A percentile compares a stretch with the other conserved stretches of the same genome.
Conservation (phyloP, 331 rosid genomes). For the Acacia concinna region DNA sequence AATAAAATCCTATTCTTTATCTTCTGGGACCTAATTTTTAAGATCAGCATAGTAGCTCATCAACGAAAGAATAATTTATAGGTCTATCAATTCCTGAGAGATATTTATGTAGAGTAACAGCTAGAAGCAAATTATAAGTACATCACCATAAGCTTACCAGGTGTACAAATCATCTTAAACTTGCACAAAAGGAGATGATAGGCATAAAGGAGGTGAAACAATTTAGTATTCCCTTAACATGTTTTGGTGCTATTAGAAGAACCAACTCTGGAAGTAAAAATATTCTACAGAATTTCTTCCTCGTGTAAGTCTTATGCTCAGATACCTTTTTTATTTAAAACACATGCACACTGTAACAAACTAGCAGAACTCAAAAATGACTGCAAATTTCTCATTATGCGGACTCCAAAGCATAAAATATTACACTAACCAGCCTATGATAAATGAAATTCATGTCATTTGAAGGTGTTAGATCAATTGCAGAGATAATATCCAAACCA, state of each 20-base stretch:
- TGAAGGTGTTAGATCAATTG: neutral
- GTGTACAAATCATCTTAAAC: neutral
- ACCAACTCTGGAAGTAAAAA: neutral
- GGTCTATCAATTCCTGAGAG: neutral
- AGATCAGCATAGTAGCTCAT: neutral
- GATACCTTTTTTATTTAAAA: neutral
- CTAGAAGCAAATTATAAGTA: neutral
- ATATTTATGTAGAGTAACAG: neutral
- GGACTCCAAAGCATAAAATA: neutral
- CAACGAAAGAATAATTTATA: neutral
- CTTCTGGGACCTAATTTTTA: neutral
- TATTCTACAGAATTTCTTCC: neutral
- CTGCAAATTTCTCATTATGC: neutral
- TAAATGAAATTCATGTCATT: neutral
- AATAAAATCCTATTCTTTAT: neutral
- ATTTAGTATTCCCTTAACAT: neutral
- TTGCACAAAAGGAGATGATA: neutral
- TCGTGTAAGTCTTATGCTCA: neutral
- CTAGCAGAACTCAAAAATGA: neutral
- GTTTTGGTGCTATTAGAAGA: neutral
- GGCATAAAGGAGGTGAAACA: neutral
- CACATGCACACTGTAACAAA: neutral
- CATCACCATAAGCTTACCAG: neutral
- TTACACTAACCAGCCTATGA: neutral
- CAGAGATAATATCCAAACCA: constrained; percentile 7